Conservation (phyloP, 1,139 yeast species). For the Taphrina wiesneri region DNA sequence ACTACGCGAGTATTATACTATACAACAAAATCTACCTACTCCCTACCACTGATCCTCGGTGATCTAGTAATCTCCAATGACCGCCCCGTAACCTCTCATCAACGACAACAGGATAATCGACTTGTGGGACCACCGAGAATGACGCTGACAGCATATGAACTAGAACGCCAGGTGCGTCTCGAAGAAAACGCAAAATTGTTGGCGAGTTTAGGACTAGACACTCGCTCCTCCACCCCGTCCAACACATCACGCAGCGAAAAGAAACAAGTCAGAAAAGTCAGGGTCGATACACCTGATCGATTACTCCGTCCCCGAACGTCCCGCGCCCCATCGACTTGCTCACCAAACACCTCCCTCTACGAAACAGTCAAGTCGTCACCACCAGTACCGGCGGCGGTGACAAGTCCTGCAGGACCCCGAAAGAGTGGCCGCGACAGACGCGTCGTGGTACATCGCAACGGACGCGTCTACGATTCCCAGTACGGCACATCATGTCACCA, state of each 20-base stretch:
- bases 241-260: not conserved
- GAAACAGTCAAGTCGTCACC: not conserved
- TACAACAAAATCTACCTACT: too few relatives aligned
- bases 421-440: too few relatives aligned
- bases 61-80: too few relatives aligned
- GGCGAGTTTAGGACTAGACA: conserved; percentile 6
- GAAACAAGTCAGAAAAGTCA: not conserved
- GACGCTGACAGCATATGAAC: conserved; percentile 3
- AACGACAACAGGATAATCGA: not conserved
- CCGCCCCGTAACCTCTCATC: too few relatives aligned
- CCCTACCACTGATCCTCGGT: too few relatives aligned
- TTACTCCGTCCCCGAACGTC: not conserved
- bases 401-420: too few relatives aligned
- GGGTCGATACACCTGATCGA: not conserved
- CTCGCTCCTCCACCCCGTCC: too few relatives aligned
- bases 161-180: conserved; percentile 8
- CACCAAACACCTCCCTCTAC: not conserved
- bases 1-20: too few relatives aligned
- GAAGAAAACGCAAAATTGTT: conserved; percentile 7
- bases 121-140: not conserved
- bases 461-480: not conserved
- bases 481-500: conserved; percentile 6
- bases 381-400: too few relatives aligned
- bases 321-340: too few relatives aligned
- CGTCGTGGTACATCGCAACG: not conserved